Conservation (phyloP, 345 rosid species). For the Capsella bursapastoris region DNA sequence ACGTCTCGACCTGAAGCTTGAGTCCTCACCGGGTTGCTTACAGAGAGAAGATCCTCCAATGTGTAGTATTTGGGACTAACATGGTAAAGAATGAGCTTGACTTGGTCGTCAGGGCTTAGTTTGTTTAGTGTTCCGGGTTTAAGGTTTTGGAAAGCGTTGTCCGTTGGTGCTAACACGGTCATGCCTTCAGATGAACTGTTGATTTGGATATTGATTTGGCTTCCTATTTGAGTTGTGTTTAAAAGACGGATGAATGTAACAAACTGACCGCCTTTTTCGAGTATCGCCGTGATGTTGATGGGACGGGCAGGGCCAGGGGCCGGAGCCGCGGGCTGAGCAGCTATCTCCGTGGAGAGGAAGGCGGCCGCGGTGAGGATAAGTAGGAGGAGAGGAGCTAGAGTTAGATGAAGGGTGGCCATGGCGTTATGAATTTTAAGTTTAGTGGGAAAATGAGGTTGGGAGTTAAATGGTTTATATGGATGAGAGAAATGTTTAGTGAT, state of each 20-base stretch:
- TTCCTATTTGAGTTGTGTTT: constrained; percentile 56
- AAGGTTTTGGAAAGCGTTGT: constrained; percentile 81
- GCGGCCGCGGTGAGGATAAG: constrained; percentile 45
- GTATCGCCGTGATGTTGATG: constrained; percentile 71
- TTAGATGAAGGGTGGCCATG: constrained; percentile 52
- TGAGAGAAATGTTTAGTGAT: constrained; percentile 36
- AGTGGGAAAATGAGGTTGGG: constrained; percentile 33
- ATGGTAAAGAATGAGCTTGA: constrained; percentile 67
- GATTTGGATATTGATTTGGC: constrained; percentile 67
- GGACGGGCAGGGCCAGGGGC: constrained; percentile 67
- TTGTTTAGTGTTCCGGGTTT: constrained; percentile 57
- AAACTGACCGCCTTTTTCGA: constrained; percentile 72
- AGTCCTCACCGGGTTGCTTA: constrained; percentile 81
- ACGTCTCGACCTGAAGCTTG: constrained; percentile 59
- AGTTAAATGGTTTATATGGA: constrained; percentile 41
- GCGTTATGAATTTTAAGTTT: constrained; percentile 27
- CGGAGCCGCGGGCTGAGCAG: constrained; percentile 47
- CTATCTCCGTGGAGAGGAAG: constrained; percentile 33
- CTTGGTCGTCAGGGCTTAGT: constrained; percentile 54
- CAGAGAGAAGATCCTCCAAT: constrained; percentile 54
- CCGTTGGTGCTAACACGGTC: constrained; percentile 86
- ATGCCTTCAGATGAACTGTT: constrained; percentile 76
- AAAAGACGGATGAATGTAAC: constrained; percentile 60
- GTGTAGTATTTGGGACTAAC: constrained; percentile 63
- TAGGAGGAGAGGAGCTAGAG: constrained; percentile 47